Evolutionary conservation across 2,329 filamentous ascomycete genomes (phyloP), one percentile per base, ranked within the genome.

Genomic region (Huntiella abstrusa): DNA sequence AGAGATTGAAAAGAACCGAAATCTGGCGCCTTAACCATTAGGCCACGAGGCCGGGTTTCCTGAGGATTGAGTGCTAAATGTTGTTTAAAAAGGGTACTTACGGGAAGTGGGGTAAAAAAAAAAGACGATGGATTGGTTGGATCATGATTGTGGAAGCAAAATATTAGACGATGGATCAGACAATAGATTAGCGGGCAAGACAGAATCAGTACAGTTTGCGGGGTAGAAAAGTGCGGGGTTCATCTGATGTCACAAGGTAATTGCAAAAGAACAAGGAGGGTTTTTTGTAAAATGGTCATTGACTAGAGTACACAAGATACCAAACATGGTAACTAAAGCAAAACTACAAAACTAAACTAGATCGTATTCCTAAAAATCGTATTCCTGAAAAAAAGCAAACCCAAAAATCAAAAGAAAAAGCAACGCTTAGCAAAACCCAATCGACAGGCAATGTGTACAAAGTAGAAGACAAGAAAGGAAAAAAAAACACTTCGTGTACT

Each of bases 1-100:
- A 49, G 47, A 49, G 47, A 19, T 5, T 38, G 33, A 41, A 19
- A 34, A 37, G 45, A n/a, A 46, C 47, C 47, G 47, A 49, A 49
- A 49, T 49, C 47, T 49, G 43, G 47, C 47, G 47, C 47, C 47
- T 49, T 49, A 49, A 49, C 47, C 47, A 49, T 49, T 49, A 49
- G 47, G 47, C 47, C 47, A 49, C 47, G 47, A 49, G 47, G 47
- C 47, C 47, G 38, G 38, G 38, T 46, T 35, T 15, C 43, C 45
- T 37, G 2, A 39, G 42, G 35, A 3, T 38, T 8, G 1, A 32
- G 16, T 17, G 4, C 7, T 41, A 17, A 45, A 36, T 1, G 6
- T 5, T 4, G 1, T 1, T 11, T 22, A 36, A 44, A 48, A 40
- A 44, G n/a, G 11, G n/a, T 4, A 44, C 2, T n/a, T 1, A 38